Conservation (phyloP, 2,329 filamentous ascomycete genomes). For the Hymenoscyphus albidus region DNA sequence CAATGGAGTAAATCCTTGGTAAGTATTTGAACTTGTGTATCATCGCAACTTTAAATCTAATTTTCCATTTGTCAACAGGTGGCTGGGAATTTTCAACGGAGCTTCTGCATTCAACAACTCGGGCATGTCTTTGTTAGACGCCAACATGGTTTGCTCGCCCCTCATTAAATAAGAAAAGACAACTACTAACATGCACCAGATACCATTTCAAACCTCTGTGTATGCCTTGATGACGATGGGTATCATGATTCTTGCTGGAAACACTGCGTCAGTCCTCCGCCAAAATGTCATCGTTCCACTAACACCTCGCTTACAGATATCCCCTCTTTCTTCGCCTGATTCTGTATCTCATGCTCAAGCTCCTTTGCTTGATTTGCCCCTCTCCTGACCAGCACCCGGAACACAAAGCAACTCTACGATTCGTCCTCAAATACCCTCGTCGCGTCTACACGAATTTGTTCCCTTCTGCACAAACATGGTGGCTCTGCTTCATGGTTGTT, state of each 20-base stretch:
- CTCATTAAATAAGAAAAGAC: neutral
- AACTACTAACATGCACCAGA: slow-evolving; percentile 23
- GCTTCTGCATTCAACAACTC: slow-evolving; percentile 68
- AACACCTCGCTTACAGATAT: slow-evolving; percentile 37
- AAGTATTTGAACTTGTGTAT: slow-evolving; percentile 3
- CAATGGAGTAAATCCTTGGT: slow-evolving; percentile 61
- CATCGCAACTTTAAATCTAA: neutral
- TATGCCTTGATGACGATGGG: slow-evolving; percentile 47
- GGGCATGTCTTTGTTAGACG: slow-evolving; percentile 65
- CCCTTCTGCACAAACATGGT: slow-evolving; percentile 61
- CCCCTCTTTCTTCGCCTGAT: slow-evolving; percentile 45
- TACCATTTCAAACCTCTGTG: slow-evolving; percentile 39
- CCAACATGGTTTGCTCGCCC: slow-evolving; percentile 50
- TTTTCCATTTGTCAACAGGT: slow-evolving; percentile 33
- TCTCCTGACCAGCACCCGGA: slow-evolving; percentile 36
- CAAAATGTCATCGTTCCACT: neutral
- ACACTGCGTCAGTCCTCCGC: slow-evolving; percentile 45
- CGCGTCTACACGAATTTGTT: slow-evolving; percentile 63
- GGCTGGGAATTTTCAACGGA: slow-evolving; percentile 64
- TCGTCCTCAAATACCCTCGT: slow-evolving; percentile 53
- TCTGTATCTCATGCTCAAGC: slow-evolving; percentile 50
- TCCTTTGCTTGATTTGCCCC: slow-evolving; percentile 39
- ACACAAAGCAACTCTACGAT: slow-evolving; percentile 48
- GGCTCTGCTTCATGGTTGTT: slow-evolving; percentile 58
- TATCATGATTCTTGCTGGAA: slow-evolving; percentile 58